A percentile compares a stretch with the other conserved stretches of the same genome.
Evolutionary conservation across 306 rosid genomes (phyloP).

Genomic region (Sicyos edulis): DNA sequence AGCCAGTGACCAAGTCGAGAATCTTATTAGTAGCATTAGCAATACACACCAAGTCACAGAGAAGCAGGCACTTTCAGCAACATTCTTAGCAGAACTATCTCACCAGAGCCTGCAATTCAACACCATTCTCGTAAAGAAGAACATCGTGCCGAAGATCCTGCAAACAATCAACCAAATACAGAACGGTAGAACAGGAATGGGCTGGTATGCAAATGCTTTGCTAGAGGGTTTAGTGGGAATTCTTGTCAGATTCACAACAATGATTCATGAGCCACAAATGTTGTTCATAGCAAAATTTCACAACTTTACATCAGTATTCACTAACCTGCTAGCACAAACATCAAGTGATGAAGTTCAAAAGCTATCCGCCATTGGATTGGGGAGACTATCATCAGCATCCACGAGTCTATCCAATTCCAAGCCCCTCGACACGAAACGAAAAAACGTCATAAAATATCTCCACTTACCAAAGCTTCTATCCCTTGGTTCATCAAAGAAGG

Average conservation of each 20-base stretch:
- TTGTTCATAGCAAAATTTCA: conserved; percentile 33
- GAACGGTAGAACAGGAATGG: conserved; percentile 24
- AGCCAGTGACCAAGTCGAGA: conserved; percentile 35
- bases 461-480: conserved; percentile 26
- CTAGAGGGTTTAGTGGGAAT: conserved; percentile 37
- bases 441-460: conserved; percentile 23
- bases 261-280: conserved; percentile 35
- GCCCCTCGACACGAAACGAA: conserved; percentile 27
- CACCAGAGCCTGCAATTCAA: conserved; percentile 35
- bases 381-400: conserved; percentile 41
- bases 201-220: conserved; percentile 25
- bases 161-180: conserved; percentile 33
- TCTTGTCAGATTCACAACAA: conserved; percentile 42
- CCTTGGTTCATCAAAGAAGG: conserved; percentile 28
- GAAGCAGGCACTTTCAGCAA: conserved; percentile 41
- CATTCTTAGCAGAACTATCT: conserved; percentile 37
- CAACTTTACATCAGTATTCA: conserved; percentile 34
- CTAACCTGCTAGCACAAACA: conserved; percentile 31
- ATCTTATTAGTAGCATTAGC: conserved; percentile 23
- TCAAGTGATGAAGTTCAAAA: conserved; percentile 41
- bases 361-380: conserved; percentile 44
- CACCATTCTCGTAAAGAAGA: conserved; percentile 27
- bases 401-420: conserved; percentile 26
- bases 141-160: conserved; percentile 31
- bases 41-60: conserved; percentile 27